Percentiles rank a stretch among this genome's conserved stretches.
These are phyloP conservation scores for Cynara cardunculus DNA, from an alignment of 129 eudicot genomes.

Conservation along the genomic window DNA sequence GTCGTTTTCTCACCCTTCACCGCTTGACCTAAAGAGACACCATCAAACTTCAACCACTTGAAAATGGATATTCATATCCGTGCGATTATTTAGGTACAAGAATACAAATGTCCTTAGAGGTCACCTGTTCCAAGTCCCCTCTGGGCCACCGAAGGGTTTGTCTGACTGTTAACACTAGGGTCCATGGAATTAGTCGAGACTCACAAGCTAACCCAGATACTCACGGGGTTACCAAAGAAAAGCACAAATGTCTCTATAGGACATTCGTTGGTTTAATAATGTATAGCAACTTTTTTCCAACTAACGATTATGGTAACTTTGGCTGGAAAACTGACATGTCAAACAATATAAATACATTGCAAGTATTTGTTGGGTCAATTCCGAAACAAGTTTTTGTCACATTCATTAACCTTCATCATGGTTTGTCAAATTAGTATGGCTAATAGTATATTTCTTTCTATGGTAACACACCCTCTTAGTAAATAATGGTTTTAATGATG, in stretches of 20 bases:
- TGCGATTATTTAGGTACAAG: not conserved
- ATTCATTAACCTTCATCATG: not conserved
- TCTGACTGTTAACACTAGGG: no score
- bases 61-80: not conserved
- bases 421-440: not conserved
- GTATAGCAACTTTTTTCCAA: not conserved
- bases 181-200: no score
- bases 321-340: not conserved
- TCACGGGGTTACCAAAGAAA: no score
- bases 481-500: not conserved
- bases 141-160: no score
- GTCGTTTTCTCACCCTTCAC: constrained; percentile 35
- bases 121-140: no score
- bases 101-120: no score
- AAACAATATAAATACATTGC: not conserved
- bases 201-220: no score
- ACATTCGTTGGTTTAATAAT: not conserved
- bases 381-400: not conserved
- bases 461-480: not conserved
- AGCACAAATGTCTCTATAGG: not conserved
- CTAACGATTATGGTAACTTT: not conserved
- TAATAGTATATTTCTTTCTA: not conserved
- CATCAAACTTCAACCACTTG: not conserved
- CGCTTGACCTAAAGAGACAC: constrained; percentile 51
- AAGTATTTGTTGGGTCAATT: not conserved